A percentile compares a stretch with the other conserved stretches of the same genome.
These are phyloP conservation scores for Jaenimonas drosophilae DNA, from an alignment of 208 protist species.

Conservation along the genomic window DNA sequence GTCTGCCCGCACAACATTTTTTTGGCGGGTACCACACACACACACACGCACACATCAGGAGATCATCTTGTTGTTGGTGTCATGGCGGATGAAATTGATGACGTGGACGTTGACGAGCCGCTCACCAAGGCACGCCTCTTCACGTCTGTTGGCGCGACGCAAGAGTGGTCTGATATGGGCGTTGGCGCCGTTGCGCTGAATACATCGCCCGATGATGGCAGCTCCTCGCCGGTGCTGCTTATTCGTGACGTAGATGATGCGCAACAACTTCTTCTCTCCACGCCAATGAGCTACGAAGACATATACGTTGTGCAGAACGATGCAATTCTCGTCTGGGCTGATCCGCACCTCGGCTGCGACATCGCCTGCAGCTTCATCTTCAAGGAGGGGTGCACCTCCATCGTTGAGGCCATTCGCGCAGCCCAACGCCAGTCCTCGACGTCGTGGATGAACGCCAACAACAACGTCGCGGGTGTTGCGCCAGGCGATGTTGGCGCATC, in stretches of 20 bases:
- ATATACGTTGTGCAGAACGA: slow-evolving; percentile 63
- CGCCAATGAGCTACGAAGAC: slow-evolving; percentile 42
- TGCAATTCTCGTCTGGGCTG: slow-evolving; percentile 61
- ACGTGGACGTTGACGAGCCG: slow-evolving; percentile 7
- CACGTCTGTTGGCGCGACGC: slow-evolving; percentile 25
- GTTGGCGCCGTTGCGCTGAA: slow-evolving; percentile 39
- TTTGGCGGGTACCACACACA: too few relatives aligned
- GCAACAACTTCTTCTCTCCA: slow-evolving; percentile 50
- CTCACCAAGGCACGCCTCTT: slow-evolving; percentile 75
- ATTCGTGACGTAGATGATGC: slow-evolving; percentile 40
- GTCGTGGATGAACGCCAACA: slow-evolving; percentile 1
- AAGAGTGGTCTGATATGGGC: slow-evolving; percentile 57
- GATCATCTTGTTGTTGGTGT: too few relatives aligned
- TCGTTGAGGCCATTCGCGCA: slow-evolving; percentile 25
- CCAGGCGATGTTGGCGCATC: slow-evolving; percentile 10
- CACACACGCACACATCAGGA: too few relatives aligned
- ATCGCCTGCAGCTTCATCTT: slow-evolving; percentile 72
- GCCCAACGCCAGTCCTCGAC: slow-evolving; percentile 19
- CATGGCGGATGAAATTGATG: too few relatives aligned
- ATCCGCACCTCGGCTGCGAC: slow-evolving; percentile 39
- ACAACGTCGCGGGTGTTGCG: slow-evolving; percentile 1
- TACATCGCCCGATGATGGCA: slow-evolving; percentile 2
- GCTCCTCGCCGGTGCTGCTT: slow-evolving; percentile 20
- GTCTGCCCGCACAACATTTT: too few relatives aligned
- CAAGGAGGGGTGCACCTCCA: slow-evolving; percentile 44